Base-by-base conservation (phyloP, 129 eudicot genomes). In the Flaveria brownii region DNA sequence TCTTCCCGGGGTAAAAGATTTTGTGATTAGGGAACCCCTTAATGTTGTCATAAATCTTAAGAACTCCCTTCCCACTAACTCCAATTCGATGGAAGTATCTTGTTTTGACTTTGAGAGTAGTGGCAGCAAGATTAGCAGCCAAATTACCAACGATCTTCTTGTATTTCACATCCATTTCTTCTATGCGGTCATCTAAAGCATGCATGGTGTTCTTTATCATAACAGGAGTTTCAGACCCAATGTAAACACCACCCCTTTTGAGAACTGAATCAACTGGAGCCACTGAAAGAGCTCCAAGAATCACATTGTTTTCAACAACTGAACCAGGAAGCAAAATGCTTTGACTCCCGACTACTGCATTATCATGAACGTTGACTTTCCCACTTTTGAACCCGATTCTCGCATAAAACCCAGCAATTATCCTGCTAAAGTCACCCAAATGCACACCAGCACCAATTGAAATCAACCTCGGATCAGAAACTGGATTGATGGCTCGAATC, bases 21-120 rank as follows among this genome's bases (percentile, higher is more conserved):
- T 87, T 85, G 81, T 91, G 97, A 49, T 82, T 78, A 0, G 97
- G 97, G 8, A 88, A 75, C 30, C 95, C 95, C 64, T 80, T 65
- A 20, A 91, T 85, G 74, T 82, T 63, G 69, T 91, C 90, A 42
- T 85, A 86, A 0, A 91, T 68, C 74, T 82, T 91, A 41, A 91
- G 36, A 14, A 82, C 82, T 46, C 97, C 97, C 68, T 82, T 91
- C 22, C 92, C 97, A 52, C 92, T 82, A 5, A 87, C 92, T 20
- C 97, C 97, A 52, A 91, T 85, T 45, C 97, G 85, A 76, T 91
- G 97, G 70, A 91, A 91, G 79, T 91, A 91, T 91, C 97, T 86
- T 43, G 95, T 77, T 70, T 74, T 85, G 26, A 91, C 97, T 71
- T 85, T 89, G 30, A 91, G 88, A 28, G 97, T 91, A 56, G 97